Evolutionary conservation across 345 rosid species (phyloP).

Genomic region (Boechera retrofracta): DNA sequence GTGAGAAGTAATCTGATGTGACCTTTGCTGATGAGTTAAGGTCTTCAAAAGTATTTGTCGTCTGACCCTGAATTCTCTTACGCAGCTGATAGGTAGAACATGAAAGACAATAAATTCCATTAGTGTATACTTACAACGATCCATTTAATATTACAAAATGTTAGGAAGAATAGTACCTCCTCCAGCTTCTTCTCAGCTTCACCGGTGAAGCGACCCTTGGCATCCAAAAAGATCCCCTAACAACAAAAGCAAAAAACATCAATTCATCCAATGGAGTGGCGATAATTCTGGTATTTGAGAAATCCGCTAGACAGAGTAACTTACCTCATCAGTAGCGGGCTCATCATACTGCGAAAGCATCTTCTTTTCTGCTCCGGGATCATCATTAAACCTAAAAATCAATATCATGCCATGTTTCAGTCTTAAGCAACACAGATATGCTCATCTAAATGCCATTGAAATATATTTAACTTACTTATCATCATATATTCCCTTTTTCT

Average conservation of each 20-base stretch:
- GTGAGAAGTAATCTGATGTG: constrained; percentile 81
- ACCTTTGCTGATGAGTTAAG: constrained; percentile 67
- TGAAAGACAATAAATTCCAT: constrained; percentile 14
- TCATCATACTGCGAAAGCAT: constrained; percentile 97
- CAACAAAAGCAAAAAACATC: constrained; percentile 35
- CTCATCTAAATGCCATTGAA: constrained; percentile 32
- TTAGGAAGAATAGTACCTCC: constrained; percentile 60
- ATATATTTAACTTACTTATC: constrained; percentile 65
- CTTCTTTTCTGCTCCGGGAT: constrained; percentile 72
- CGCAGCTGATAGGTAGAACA: constrained; percentile 66
- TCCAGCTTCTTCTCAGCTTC: constrained; percentile 96
- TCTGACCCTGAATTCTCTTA: constrained; percentile 73
- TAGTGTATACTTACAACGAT: constrained; percentile 25
- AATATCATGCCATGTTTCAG: constrained; percentile 27
- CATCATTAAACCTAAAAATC: constrained; percentile 79
- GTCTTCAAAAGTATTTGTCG: constrained; percentile 62
- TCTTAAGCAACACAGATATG: constrained; percentile 10
- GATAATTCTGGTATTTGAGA: constrained; percentile 1
- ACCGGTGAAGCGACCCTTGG: constrained; percentile 75
- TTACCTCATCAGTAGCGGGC: constrained; percentile 72
- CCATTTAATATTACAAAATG: constrained; percentile 22
- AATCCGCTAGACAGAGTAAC: constrained; percentile 16
- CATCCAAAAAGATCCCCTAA: constrained; percentile 86
- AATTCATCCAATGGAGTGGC: constrained; percentile 15
- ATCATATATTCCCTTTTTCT: constrained; percentile 74